phyloP scores from a whole-genome alignment of 345 rosid genomes.

The Moricandia moricandioides region DNA sequence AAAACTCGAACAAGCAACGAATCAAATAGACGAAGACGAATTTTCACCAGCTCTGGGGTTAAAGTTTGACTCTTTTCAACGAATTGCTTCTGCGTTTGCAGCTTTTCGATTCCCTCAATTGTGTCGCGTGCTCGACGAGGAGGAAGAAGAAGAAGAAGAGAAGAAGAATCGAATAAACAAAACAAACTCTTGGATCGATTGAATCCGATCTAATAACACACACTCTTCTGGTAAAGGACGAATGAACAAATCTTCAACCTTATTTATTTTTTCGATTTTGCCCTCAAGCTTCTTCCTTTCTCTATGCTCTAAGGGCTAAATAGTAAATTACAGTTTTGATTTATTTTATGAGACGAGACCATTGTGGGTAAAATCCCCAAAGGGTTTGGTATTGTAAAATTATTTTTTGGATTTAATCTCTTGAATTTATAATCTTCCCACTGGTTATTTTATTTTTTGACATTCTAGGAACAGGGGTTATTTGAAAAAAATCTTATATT shows the following conservation, averaged over 20 bases:
- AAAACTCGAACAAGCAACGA: background rate
- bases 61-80: slow-evolving; percentile 44
- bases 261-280: background rate
- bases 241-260: slow-evolving; percentile 15
- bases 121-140: too few relatives aligned
- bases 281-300: slow-evolving; percentile 12
- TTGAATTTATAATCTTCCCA: background rate
- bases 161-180: slow-evolving; percentile 18
- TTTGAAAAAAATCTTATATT: background rate
- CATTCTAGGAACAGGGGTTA: background rate
- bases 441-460: too few relatives aligned
- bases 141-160: too few relatives aligned
- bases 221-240: slow-evolving; percentile 27
- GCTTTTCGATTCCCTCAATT: slow-evolving; percentile 4
- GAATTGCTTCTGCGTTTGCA: slow-evolving; percentile 10
- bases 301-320: background rate
- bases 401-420: too few relatives aligned
- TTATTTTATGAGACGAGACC: background rate
- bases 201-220: slow-evolving; percentile 34
- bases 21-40: background rate
- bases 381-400: background rate
- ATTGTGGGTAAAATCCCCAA: background rate
- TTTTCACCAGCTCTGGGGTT: too few relatives aligned
- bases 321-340: background rate
- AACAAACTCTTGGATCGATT: slow-evolving; percentile 18